These are phyloP conservation scores for Hanseniaspora valbyensis DNA, from an alignment of 805 yeast species.

Conservation along the genomic window DNA sequence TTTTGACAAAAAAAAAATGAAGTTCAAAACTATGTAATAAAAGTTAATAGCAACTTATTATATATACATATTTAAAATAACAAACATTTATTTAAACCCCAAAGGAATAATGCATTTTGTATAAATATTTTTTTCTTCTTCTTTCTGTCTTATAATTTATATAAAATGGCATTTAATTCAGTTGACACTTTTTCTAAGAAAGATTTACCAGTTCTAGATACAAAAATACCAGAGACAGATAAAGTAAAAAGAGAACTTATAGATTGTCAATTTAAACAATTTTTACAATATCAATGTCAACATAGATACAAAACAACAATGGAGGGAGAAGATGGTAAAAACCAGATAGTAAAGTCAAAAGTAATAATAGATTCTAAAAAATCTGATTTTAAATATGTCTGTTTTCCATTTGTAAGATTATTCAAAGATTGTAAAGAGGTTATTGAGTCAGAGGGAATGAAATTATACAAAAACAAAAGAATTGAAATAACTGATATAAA, in stretches of 20 bases:
- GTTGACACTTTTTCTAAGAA: conserved; percentile 5
- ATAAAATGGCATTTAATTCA: background rate
- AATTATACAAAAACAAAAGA: background rate
- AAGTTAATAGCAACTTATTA: too few relatives aligned
- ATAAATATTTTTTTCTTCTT: too few relatives aligned
- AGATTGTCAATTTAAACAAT: conserved; percentile 10
- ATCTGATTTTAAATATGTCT: conserved; percentile 4
- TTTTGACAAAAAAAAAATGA: too few relatives aligned
- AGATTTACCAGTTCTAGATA: background rate
- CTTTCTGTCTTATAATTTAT: too few relatives aligned
- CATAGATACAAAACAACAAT: background rate
- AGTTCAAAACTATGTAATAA: too few relatives aligned
- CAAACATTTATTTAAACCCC: too few relatives aligned
- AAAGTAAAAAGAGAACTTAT: background rate
- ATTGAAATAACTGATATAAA: conserved; percentile 9
- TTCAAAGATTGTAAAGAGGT: conserved; percentile 10
- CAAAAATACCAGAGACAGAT: background rate
- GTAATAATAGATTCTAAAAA: background rate
- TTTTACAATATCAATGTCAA: conserved; percentile 11
- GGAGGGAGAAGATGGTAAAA: background rate
- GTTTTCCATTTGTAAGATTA: conserved; percentile 13
- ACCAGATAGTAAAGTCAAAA: background rate
- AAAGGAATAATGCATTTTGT: too few relatives aligned
- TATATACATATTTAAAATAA: too few relatives aligned
- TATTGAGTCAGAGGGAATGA: background rate